Base-by-base conservation (phyloP, 345 rosid genomes). In the Crucihimalaya himalaica region DNA sequence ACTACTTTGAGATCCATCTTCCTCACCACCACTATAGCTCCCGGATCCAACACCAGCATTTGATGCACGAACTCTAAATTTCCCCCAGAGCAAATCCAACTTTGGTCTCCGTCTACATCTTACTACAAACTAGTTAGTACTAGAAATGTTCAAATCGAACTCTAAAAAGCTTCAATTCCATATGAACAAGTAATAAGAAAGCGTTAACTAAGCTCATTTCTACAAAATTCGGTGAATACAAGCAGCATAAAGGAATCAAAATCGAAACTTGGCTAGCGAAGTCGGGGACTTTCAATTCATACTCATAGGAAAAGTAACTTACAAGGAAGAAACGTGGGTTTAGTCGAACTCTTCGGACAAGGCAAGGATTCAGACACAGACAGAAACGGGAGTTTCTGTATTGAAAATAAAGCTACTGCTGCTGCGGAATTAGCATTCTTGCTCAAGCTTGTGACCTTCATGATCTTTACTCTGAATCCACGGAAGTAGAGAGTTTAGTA, bases 1-100 rank as follows among this genome's bases (percentile, higher is more conserved):
- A 34, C 54, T 80, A 68, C 82, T 83, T 51, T 81, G 82, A 48
- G 82, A 65, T 51, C 78, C 83, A 43, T 83, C 83, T 37, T 88
- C 92, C 55, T 87, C 87, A 66, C 74, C 68, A 35, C 67, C 87
- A 64, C 81, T 83, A 70, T 77, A 84, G 69, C 87, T 85, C 51
- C 87, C 96, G 19, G 97, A 85, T 50, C 97, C 99, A 77, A 85
- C 54, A 65, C 83, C 86, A 66, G 82, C 79, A 76, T 85, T 80
- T 47, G 97, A 87, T 70, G 93, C 92, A 39, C 79, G 85, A 65
- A 74, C 88, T 86, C 75, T 89, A 27, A 84, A 64, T 13, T 50
- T 78, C 70, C 77, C 37, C 45, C 75, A 53, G 1, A 64, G 61
- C 51, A 76, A 78, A 40, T 75, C 81, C 78, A 79, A 66, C 52